Base-by-base conservation (phyloP, 441 rosid species). In the Melastoma candidum region DNA sequence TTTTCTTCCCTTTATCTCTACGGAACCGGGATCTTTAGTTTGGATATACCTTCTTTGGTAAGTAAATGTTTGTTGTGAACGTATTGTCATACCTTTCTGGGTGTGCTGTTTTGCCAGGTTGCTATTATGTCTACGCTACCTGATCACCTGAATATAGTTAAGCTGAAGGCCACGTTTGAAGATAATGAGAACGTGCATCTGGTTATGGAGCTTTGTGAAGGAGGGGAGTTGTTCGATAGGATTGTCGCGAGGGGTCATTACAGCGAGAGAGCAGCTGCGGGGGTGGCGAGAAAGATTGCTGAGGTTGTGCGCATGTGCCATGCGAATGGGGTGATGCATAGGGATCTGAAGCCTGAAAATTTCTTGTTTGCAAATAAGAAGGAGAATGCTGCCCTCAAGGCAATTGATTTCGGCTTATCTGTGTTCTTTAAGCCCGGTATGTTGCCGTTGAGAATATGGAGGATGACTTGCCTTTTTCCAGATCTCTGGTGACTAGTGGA, bases 211-310 rank as follows among this genome's bases (percentile, higher is more conserved):
- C 72, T 92, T 12, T 92, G 98, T 26, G 98, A 92, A 64, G 98
- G 98, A 27, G 98, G 98, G 0, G 98, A 92, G 75, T 77, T 92
- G 29, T 92, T 92, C n/a, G 98, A 92, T 58, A 63, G 98, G 76
- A 92, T 92, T n/a, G 96, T 92, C 1, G 98, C 98, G 1, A 80
- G 96, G 48, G 98, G 98, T 11, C 96, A 87, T 68, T 87, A 87
- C 57, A 80, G 84, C 26, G 96, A 92, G 70, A 75, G 95, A 12
- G 96, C 96, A 0, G 96, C 98, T 10, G 96, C 98, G 0, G 66
- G 59, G 22, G 77, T 87, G 11, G 95, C 76, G 5, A 79, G 88
- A 61, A 92, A 95, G 39, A 71, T 87, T 1, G 96, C 84, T 9
- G 96, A 92, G 64, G 98, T 92, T 0, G 98, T 92, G 51, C 75